A percentile compares a stretch with the other conserved stretches of the same genome.
phyloP scores from a whole-genome alignment of 495 filamentous ascomycete species.

The Filosporella fistucella region DNA sequence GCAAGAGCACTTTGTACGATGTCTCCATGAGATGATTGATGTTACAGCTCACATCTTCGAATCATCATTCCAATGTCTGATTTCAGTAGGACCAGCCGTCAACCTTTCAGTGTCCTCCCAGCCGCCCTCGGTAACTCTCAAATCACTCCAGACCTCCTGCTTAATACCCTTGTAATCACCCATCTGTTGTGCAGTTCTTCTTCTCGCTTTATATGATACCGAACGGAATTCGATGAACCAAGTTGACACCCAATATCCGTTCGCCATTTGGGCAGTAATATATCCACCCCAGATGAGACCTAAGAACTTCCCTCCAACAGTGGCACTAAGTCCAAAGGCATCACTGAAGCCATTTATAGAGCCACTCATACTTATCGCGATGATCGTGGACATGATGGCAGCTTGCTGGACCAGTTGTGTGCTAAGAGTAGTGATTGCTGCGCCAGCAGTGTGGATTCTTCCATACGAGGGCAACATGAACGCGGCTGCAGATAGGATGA shows the following conservation, averaged over 20 bases:
- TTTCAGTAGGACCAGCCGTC: not conserved
- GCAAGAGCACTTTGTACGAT: no score
- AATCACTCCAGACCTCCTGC: constrained; percentile 7
- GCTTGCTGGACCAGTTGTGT: constrained; percentile 7
- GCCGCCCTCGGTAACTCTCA: not conserved
- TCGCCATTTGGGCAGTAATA: constrained; percentile 9
- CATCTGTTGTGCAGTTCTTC: constrained; percentile 4
- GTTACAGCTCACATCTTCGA: no score
- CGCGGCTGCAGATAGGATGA: constrained; percentile 1
- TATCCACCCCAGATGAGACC: constrained; percentile 8
- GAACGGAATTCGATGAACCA: constrained; percentile 9
- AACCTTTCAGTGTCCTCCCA: constrained; percentile 6
- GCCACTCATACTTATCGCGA: constrained; percentile 1
- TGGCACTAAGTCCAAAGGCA: constrained; percentile 3
- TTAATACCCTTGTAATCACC: constrained; percentile 2
- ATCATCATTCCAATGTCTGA: constrained; percentile 5
- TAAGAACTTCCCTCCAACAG: constrained; percentile 8
- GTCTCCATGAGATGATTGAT: no score
- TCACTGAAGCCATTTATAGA: constrained; percentile 6
- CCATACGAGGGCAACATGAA: not conserved
- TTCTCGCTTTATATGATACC: constrained; percentile 4
- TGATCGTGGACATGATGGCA: constrained; percentile 4
- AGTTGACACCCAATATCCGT: constrained; percentile 4
- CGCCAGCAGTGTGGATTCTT: not conserved
- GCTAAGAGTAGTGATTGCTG: constrained; percentile 11